phyloP scores from a whole-genome alignment of 164 flowering plant genomes.

The Annona squamosa region DNA sequence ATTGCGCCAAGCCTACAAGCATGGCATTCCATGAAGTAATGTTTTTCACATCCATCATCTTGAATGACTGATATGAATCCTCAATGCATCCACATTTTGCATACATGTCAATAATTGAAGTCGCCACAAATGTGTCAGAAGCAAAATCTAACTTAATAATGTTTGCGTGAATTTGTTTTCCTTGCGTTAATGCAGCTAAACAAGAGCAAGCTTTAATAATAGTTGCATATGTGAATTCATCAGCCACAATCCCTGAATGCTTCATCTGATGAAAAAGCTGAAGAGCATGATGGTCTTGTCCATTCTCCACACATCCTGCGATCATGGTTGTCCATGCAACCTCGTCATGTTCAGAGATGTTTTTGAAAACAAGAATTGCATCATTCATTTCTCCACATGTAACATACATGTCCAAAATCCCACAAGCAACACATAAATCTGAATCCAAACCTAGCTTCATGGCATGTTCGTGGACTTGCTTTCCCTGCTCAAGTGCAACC shows the following conservation, averaged over 20 bases:
- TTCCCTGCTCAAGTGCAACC: slow-evolving; percentile 32
- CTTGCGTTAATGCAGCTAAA: slow-evolving; percentile 40
- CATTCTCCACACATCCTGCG: slow-evolving; percentile 48
- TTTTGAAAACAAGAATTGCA: slow-evolving; percentile 30
- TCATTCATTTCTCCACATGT: slow-evolving; percentile 41
- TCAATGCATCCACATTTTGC: slow-evolving; percentile 51
- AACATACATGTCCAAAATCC: slow-evolving; percentile 45
- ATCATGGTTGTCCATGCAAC: slow-evolving; percentile 61
- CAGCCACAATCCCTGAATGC: slow-evolving; percentile 34
- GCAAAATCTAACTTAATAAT: slow-evolving; percentile 33
- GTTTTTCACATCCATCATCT: slow-evolving; percentile 23
- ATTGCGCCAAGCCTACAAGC: slow-evolving; percentile 53
- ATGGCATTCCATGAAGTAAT: slow-evolving; percentile 53
- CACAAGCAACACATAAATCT: slow-evolving; percentile 39
- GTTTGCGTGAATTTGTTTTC: slow-evolving; percentile 51
- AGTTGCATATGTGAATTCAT: slow-evolving; percentile 45
- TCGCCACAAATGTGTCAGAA: slow-evolving; percentile 42
- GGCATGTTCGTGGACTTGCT: slow-evolving; percentile 40
- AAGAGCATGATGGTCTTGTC: slow-evolving; percentile 40
- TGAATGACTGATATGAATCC: slow-evolving; percentile 35
- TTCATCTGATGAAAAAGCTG: slow-evolving; percentile 36
- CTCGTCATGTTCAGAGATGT: slow-evolving; percentile 34
- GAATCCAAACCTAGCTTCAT: slow-evolving; percentile 31
- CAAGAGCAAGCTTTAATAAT: slow-evolving; percentile 54
- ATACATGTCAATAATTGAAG: slow-evolving; percentile 57